Conservation (phyloP, 176 grass and related monocot genomes). For the Stipa capillata region DNA sequence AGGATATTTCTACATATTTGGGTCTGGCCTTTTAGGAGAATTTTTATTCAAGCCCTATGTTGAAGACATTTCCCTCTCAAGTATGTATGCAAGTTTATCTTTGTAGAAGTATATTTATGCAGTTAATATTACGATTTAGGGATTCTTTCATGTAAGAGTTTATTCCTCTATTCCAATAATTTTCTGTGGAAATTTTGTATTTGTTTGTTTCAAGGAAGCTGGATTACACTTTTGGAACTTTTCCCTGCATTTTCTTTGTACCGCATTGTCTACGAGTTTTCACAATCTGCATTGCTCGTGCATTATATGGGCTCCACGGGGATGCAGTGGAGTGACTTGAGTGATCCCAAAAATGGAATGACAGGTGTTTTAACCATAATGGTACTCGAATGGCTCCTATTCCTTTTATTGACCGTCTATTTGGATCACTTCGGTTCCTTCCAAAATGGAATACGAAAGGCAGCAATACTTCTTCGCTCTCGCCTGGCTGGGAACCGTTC, state of each 20-base stretch:
- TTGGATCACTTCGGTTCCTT: conserved; percentile 47
- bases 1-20: conserved; percentile 80
- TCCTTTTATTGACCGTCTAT: conserved; percentile 49
- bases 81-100: conserved; percentile 37
- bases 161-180: not conserved
- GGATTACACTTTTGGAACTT: conserved; percentile 77
- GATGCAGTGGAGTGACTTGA: conserved; percentile 61
- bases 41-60: conserved; percentile 50
- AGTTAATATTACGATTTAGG: too few relatives aligned
- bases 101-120: too few relatives aligned
- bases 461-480: not conserved
- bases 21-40: conserved; percentile 45
- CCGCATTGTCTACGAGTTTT: conserved; percentile 66
- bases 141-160: not conserved
- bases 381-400: conserved; percentile 61
- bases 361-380: conserved; percentile 49
- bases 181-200: not conserved
- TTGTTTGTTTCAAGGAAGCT: conserved; percentile 47
- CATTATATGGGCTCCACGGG: conserved; percentile 25
- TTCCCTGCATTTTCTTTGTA: conserved; percentile 79
- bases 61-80: conserved; percentile 54
- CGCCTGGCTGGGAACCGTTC: not conserved
- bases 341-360: conserved; percentile 57
- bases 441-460: conserved; percentile 33
- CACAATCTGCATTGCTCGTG: conserved; percentile 24